These are phyloP conservation scores for Wickerhamomyces canadensis DNA, from an alignment of 805 yeast species.

Conservation along the genomic window DNA sequence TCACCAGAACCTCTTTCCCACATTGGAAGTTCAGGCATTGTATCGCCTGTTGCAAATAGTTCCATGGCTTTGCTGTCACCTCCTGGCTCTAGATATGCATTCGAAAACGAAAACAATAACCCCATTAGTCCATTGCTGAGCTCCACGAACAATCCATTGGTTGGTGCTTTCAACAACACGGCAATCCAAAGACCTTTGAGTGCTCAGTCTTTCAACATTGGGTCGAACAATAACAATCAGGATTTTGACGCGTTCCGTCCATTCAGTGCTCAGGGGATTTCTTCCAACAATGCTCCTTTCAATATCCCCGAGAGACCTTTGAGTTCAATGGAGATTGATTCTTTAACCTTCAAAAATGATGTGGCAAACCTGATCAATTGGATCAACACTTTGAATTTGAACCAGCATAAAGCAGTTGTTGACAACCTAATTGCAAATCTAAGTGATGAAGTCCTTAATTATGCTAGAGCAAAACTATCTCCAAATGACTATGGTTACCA, in stretches of 20 bases:
- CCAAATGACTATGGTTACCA: constrained; percentile 5
- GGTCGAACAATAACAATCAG: too few species aligned
- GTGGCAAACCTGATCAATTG: constrained; percentile 44
- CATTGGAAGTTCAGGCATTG: not conserved
- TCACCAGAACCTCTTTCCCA: constrained; percentile 9
- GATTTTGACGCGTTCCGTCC: constrained; percentile 15
- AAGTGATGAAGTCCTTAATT: constrained; percentile 45
- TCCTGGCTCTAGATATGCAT: constrained; percentile 30
- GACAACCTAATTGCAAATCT: constrained; percentile 47
- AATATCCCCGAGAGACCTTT: constrained; percentile 24
- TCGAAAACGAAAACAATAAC: constrained; percentile 15
- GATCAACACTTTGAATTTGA: constrained; percentile 44
- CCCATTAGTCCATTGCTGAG: constrained; percentile 23
- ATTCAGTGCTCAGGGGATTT: constrained; percentile 15
- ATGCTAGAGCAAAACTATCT: constrained; percentile 45
- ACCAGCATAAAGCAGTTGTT: constrained; percentile 46
- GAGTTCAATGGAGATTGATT: constrained; percentile 26
- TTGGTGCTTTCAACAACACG: constrained; percentile 10
- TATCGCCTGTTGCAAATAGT: constrained; percentile 1
- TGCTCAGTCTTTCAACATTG: constrained; percentile 18
- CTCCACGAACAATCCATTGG: constrained; percentile 12
- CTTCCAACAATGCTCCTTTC: not conserved
- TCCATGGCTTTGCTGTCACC: constrained; percentile 36
- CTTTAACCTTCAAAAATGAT: constrained; percentile 41
- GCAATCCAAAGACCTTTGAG: constrained; percentile 21